Base-by-base conservation (phyloP, 1,139 yeast species). In the Kodamaea ohmeri region DNA sequence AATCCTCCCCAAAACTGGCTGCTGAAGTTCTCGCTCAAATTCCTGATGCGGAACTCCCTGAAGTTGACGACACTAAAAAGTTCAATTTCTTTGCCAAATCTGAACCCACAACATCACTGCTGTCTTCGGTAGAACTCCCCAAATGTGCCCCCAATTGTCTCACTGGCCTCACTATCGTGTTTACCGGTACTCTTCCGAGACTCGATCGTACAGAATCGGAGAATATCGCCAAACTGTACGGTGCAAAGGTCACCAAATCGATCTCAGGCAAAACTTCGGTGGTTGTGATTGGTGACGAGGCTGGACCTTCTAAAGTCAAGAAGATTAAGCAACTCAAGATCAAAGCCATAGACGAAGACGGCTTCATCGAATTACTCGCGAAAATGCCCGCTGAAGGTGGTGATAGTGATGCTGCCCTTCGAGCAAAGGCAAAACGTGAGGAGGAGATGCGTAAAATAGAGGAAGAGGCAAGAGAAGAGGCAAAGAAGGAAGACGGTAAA, bases 321-420 rank as follows among this genome's bases (percentile, higher is more conserved):
- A 87, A 83, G 53, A 92, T 94, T 51, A 82, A 78, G 50, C 75
- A 78, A 39, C 65, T 82, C 47, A 75, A 77, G 8, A 77, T 87
- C 38, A 90, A 90, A 58, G 87, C 95, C 19, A 84, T 92, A 42
- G 81, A 80, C 52, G 96, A 92, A 57, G 85, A 77, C 5, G 98
- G 98, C 0, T 89, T 94, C 51, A 63, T 86, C 33, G 78, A 81
- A 49, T 67, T 92, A 45, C 71, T 92, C 38, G 56, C 70, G 12
- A 74, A 78, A 8, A 87, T 92, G 95, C 98, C 98, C 0, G 83
- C 82, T 4, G 90, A 84, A 49, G 98, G 98, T 20, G 98, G 98
- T 0, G 76, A 76, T 31, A 87, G 95, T 13, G 84, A 65, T 12
- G 77, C 70, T 2, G 97, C 97, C 0, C 73, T 76, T 41, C 78